These are phyloP conservation scores for Neurospora discreta DNA, from an alignment of 495 filamentous ascomycete species.

Conservation along the genomic window DNA sequence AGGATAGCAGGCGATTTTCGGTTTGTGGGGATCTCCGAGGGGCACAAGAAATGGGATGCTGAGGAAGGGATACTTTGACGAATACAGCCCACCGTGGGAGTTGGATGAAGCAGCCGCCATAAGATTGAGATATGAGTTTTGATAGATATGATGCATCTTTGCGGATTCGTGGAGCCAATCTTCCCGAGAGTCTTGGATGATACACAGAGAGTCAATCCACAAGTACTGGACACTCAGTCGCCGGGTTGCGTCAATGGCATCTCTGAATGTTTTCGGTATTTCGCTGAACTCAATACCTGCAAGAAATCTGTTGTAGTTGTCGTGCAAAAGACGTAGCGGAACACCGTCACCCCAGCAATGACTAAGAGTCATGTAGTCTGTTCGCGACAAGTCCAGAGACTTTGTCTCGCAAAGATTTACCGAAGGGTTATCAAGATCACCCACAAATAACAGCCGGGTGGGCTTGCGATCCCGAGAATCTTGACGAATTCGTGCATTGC, in stretches of 20 bases:
- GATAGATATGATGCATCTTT: slow-evolving; percentile 20
- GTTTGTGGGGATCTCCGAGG: background rate
- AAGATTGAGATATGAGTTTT: slow-evolving; percentile 12
- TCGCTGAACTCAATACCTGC: background rate
- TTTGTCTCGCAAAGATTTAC: background rate
- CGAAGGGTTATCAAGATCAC: background rate
- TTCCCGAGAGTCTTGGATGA: slow-evolving; percentile 20
- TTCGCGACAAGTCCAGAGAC: background rate
- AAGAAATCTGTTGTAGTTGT: background rate
- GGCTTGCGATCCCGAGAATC: background rate
- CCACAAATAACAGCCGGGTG: background rate
- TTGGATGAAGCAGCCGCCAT: background rate
- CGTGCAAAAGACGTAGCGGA: background rate
- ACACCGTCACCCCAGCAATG: background rate
- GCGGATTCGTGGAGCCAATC: slow-evolving; percentile 21
- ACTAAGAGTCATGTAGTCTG: background rate
- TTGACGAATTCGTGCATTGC: background rate
- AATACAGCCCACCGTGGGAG: background rate
- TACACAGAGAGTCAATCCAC: slow-evolving; percentile 29
- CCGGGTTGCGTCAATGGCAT: slow-evolving; percentile 1
- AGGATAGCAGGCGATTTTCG: background rate
- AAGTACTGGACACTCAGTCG: slow-evolving; percentile 17
- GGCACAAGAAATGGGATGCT: background rate
- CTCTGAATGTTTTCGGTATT: slow-evolving; percentile 4
- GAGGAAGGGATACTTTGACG: background rate